phyloP scores from a whole-genome alignment of 176 grass and related monocot species.

The Eragrostis nindensis region DNA sequence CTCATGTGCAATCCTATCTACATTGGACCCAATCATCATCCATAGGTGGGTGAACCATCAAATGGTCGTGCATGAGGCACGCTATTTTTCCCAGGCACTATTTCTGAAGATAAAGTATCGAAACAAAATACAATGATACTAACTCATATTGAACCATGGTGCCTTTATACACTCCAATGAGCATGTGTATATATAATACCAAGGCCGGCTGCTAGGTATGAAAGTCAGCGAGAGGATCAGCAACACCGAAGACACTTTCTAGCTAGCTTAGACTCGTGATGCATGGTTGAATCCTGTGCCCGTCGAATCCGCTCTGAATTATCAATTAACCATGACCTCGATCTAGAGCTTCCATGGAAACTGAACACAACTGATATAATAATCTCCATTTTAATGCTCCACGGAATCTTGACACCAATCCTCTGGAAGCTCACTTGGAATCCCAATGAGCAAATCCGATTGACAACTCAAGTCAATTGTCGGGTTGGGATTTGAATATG shows the following conservation, averaged over 20 bases:
- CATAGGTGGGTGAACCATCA: not conserved
- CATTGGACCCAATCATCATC: no score
- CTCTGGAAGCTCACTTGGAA: slow-evolving; percentile 27
- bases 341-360: slow-evolving; percentile 22
- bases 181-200: not conserved
- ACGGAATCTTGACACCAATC: slow-evolving; percentile 41
- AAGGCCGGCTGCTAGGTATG: not conserved
- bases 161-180: slow-evolving; percentile 14
- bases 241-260: not conserved
- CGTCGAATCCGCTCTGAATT: not conserved
- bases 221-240: slow-evolving; percentile 34
- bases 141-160: slow-evolving; percentile 8
- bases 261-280: not conserved
- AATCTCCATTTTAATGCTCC: slow-evolving; percentile 13
- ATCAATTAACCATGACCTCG: slow-evolving; percentile 13
- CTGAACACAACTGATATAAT: not conserved
- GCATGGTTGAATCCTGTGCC: not conserved
- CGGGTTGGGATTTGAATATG: slow-evolving; percentile 25
- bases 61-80: not conserved
- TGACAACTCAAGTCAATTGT: slow-evolving; percentile 47
- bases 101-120: not conserved
- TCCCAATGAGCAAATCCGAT: slow-evolving; percentile 40
- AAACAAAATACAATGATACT: not conserved
- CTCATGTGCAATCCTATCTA: no score
- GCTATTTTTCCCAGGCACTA: not conserved